These are phyloP conservation scores for Penicillium riverlandense DNA, from an alignment of 495 filamentous ascomycete species.

Conservation along the genomic window DNA sequence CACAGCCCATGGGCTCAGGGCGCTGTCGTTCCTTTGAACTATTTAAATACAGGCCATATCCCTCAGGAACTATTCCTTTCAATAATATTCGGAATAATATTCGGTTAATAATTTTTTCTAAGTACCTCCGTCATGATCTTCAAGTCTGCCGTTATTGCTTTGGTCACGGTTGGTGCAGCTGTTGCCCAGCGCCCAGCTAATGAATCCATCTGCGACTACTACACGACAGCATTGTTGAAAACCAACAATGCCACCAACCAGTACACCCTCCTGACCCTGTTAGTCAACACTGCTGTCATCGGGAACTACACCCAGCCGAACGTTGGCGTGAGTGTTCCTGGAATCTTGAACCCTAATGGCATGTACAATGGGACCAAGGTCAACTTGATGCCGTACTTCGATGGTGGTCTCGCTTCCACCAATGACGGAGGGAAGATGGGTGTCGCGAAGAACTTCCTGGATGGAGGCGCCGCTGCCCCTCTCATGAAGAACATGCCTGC, in stretches of 20 bases:
- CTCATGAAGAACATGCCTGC: conserved; percentile 43
- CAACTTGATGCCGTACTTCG: conserved; percentile 47
- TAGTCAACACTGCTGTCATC: conserved; percentile 50
- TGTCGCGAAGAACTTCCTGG: conserved; percentile 45
- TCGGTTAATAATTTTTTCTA: no score
- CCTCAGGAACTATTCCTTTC: no score
- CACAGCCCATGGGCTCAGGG: no score
- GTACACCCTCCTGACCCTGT: conserved; percentile 38
- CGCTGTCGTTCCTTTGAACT: no score
- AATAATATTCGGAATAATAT: no score
- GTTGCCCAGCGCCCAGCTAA: conserved; percentile 37
- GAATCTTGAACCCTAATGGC: conserved; percentile 38
- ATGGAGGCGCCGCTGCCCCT: conserved; percentile 45
- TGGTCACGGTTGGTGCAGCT: conserved; percentile 1
- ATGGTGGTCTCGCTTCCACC: conserved; percentile 37
- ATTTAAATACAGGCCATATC: no score
- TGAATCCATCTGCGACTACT: conserved; percentile 48
- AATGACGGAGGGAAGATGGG: conserved; percentile 32
- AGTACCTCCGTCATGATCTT: neutral
- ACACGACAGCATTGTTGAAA: conserved; percentile 43
- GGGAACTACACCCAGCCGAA: conserved; percentile 47
- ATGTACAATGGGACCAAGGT: conserved; percentile 39
- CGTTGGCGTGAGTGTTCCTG: conserved; percentile 36
- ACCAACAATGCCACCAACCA: conserved; percentile 49
- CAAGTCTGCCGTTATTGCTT: neutral